phyloP scores from a whole-genome alignment of 345 rosid species.

The Ceriops tagal region DNA sequence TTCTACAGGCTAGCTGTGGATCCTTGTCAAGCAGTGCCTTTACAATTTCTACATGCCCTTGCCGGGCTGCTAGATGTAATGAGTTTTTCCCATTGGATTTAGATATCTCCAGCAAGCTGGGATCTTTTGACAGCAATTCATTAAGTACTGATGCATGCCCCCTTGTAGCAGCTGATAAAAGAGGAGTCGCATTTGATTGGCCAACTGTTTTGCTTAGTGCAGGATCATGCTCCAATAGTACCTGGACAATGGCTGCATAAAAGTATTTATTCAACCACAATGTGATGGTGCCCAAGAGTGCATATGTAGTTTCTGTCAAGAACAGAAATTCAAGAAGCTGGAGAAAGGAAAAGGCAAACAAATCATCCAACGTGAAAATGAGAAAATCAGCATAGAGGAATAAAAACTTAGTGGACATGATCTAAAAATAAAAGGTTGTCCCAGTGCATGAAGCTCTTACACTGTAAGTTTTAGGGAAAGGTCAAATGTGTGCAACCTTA shows the following conservation, averaged over 20 bases:
- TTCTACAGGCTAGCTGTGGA: conserved; percentile 69
- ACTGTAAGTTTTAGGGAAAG: no score
- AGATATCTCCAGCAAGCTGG: conserved; percentile 54
- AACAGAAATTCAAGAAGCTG: conserved; percentile 11
- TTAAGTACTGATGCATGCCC: conserved; percentile 64
- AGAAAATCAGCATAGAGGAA: not conserved
- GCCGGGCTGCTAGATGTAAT: conserved; percentile 83
- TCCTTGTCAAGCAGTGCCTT: conserved; percentile 57
- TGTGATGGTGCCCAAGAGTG: not conserved
- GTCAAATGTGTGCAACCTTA: no score
- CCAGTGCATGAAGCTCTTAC: no score
- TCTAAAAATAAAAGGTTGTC: no score
- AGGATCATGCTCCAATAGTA: conserved; percentile 65
- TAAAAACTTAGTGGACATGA: not conserved
- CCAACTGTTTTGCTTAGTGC: conserved; percentile 60
- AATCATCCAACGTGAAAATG: not conserved
- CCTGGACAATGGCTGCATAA: conserved; percentile 71
- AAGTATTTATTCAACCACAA: conserved; percentile 14
- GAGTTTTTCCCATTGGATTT: conserved; percentile 86
- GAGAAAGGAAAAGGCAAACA: not conserved
- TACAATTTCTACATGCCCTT: conserved; percentile 85
- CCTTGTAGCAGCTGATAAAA: conserved; percentile 70
- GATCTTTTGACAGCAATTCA: conserved; percentile 60
- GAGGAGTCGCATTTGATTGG: conserved; percentile 83
- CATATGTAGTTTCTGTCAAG: not conserved